Conservation (phyloP, 768 basidiomycete genomes). For the Lentinula lateritia region DNA sequence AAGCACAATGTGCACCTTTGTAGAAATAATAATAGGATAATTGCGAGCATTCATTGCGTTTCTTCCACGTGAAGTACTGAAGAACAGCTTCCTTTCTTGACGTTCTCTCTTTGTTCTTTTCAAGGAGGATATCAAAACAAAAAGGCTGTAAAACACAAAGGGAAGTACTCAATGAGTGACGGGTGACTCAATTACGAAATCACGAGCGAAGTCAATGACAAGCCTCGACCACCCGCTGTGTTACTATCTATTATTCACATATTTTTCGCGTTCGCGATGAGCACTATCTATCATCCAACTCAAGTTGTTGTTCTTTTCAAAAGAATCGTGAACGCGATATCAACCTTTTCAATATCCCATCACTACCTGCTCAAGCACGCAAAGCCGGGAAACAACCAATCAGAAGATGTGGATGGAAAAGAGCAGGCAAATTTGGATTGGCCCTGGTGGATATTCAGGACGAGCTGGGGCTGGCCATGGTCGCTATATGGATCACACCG, state of each 20-base stretch:
- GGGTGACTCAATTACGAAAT: neutral
- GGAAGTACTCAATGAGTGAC: neutral
- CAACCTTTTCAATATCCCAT: constrained; percentile 63
- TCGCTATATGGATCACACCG: neutral
- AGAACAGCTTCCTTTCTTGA: neutral
- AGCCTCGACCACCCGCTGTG: neutral
- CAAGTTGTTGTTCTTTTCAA: constrained; percentile 58
- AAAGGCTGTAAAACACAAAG: neutral
- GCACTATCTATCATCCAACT: constrained; percentile 44
- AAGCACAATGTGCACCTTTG: neutral
- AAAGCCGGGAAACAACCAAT: constrained; percentile 7
- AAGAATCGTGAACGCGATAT: constrained; percentile 62
- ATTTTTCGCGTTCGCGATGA: constrained; percentile 24
- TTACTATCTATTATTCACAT: neutral
- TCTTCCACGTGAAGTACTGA: neutral
- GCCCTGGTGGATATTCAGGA: constrained; percentile 2
- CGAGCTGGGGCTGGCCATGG: constrained; percentile 11
- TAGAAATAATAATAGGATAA: neutral
- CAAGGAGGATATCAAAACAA: neutral
- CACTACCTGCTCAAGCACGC: constrained; percentile 42
- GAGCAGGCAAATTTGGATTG: neutral
- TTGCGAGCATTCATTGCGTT: too few relatives aligned
- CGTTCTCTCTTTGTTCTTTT: neutral
- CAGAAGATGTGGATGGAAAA: constrained; percentile 3
- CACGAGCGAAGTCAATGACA: neutral